Conservation (phyloP, 139 green algal genomes). For the Chlorella vulgaris region DNA sequence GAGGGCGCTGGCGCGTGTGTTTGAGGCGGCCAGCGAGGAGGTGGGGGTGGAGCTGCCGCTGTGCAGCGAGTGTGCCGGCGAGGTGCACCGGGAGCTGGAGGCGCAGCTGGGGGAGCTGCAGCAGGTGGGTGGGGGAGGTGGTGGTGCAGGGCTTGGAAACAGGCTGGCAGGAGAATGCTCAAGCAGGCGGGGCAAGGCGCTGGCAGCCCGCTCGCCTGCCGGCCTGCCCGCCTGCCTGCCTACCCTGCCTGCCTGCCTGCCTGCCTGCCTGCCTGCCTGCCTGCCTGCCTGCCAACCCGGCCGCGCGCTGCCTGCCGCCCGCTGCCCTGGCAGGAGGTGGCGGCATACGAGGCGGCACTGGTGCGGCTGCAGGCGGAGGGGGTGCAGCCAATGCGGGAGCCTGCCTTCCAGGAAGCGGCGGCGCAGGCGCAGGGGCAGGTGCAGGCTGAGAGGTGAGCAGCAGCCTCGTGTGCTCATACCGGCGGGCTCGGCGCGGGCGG, state of each 20-base stretch:
- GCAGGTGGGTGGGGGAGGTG: conserved; percentile 32
- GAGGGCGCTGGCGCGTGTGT: conserved; percentile 56
- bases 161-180: neutral
- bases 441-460: conserved; percentile 25
- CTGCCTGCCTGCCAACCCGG: too few species aligned
- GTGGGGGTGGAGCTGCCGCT: conserved; percentile 81
- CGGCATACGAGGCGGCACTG: conserved; percentile 70
- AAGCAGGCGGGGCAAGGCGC: too few species aligned
- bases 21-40: conserved; percentile 68
- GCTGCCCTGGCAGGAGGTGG: conserved; percentile 77
- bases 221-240: too few species aligned
- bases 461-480: too few species aligned
- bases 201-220: too few species aligned
- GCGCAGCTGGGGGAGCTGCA: conserved; percentile 65
- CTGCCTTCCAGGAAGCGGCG: neutral
- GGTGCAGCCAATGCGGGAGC: conserved; percentile 27
- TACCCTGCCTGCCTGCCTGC: too few species aligned
- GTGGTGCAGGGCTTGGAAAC: neutral
- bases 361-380: conserved; percentile 49
- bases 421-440: conserved; percentile 20
- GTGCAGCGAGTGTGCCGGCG: conserved; percentile 82
- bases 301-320: too few species aligned
- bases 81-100: conserved; percentile 81
- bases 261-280: too few species aligned
- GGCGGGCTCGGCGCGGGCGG: too few species aligned